Evolutionary conservation across 345 rosid species (phyloP).

Genomic region (Eucalyptus erythrocorys): DNA sequence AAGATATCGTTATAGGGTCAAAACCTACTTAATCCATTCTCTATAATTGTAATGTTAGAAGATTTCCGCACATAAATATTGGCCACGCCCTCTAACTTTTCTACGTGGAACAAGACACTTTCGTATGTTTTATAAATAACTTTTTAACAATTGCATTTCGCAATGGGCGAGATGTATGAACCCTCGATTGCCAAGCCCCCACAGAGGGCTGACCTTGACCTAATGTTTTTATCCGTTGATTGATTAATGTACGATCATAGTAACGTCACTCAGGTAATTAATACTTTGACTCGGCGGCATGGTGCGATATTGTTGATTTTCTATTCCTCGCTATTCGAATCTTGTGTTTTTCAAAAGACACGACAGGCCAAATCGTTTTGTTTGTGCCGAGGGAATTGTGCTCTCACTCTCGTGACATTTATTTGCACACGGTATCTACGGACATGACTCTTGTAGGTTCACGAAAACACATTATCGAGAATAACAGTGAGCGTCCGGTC

Average conservation of each 20-base stretch:
- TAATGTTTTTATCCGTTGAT: neutral
- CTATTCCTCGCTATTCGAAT: neutral
- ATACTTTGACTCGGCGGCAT: neutral
- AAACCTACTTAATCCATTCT: neutral
- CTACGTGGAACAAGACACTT: neutral
- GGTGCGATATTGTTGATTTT: neutral
- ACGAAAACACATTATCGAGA: neutral
- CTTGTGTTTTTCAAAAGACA: neutral
- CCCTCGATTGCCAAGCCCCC: too few species aligned
- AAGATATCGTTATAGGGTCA: neutral
- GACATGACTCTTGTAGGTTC: neutral
- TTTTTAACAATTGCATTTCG: neutral
- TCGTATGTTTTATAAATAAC: too few species aligned
- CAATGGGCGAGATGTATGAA: too few species aligned
- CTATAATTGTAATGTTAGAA: neutral
- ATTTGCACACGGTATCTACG: neutral
- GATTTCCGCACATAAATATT: neutral
- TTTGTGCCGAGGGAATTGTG: neutral
- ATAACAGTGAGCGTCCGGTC: neutral
- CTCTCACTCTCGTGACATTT: neutral
- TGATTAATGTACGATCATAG: neutral
- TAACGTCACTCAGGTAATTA: neutral
- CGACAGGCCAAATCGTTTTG: neutral
- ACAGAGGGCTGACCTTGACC: neutral
- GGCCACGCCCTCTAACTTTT: neutral